phyloP scores from a whole-genome alignment of 495 filamentous ascomycete genomes.

The Penicillium flavigenum region DNA sequence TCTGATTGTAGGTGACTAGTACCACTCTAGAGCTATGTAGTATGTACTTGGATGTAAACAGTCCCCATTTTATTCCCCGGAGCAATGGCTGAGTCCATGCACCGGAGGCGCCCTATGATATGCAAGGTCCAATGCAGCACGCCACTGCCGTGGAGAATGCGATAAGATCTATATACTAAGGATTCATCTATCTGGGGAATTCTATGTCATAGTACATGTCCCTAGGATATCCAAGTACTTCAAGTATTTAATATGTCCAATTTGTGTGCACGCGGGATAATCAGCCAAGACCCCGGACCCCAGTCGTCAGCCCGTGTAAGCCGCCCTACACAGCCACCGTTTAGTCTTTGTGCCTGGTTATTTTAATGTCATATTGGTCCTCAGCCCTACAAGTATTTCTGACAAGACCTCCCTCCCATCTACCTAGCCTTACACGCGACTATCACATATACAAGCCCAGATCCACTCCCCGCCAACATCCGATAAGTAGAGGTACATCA shows the following conservation, averaged over 20 bases:
- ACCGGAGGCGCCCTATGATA: constrained; percentile 7
- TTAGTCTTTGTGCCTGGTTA: not conserved
- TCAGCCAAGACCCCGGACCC: constrained; percentile 13
- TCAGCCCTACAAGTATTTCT: not conserved
- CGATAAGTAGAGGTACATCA: constrained; percentile 32
- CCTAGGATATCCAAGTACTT: not conserved
- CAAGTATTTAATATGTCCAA: not conserved
- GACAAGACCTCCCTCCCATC: not conserved
- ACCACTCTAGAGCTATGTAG: not conserved
- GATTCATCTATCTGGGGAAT: not conserved
- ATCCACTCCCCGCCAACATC: constrained; percentile 4
- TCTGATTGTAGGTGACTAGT: not conserved
- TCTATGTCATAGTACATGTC: not conserved
- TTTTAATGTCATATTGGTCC: not conserved
- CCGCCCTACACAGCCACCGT: not conserved
- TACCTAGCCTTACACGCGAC: not conserved
- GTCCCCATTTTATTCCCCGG: not conserved
- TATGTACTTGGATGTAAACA: not conserved
- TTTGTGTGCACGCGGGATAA: not conserved
- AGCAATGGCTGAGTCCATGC: not conserved
- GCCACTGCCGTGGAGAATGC: constrained; percentile 12
- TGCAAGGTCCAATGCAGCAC: constrained; percentile 18
- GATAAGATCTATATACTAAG: constrained; percentile 9
- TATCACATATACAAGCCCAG: not conserved
- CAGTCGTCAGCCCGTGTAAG: not conserved